Percentiles rank a stretch among this genome's conserved stretches.
phyloP scores from a whole-genome alignment of 1,284 basidiomycete genomes.

The Cutaneotrichosporon cavernicola region DNA sequence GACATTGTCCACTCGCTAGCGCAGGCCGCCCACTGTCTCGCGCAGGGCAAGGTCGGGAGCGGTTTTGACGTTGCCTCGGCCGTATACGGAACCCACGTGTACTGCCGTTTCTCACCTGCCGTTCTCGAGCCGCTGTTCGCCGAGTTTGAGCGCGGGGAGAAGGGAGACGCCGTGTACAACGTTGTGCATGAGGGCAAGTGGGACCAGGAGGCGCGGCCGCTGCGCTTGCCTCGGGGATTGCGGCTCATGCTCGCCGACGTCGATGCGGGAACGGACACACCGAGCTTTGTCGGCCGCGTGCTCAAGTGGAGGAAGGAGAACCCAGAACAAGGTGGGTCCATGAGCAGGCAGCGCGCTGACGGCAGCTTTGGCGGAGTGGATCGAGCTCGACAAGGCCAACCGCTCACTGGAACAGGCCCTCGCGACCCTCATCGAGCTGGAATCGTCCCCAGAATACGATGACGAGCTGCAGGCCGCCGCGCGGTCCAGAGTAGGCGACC shows the following conservation, averaged over 20 bases:
- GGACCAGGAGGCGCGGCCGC: slow-evolving; percentile 59
- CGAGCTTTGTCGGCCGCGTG: slow-evolving; percentile 83
- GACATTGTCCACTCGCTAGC: slow-evolving; percentile 83
- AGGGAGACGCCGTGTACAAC: slow-evolving; percentile 5
- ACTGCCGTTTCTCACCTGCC: slow-evolving; percentile 79
- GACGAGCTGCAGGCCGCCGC: slow-evolving; percentile 25
- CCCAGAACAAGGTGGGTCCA: slow-evolving; percentile 59
- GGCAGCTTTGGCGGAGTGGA: slow-evolving; percentile 68
- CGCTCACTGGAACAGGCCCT: slow-evolving; percentile 38
- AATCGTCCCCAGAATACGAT: slow-evolving; percentile 42
- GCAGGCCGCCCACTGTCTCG: slow-evolving; percentile 92
- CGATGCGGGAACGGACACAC: slow-evolving; percentile 89
- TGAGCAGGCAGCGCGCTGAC: slow-evolving; percentile 2
- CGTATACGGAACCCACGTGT: slow-evolving; percentile 91
- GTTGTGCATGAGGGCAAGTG: slow-evolving; percentile 24
- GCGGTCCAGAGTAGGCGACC: slow-evolving; percentile 23
- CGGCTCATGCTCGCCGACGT: slow-evolving; percentile 87
- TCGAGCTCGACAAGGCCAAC: slow-evolving; percentile 59
- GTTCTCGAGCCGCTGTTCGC: slow-evolving; percentile 68
- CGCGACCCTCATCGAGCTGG: slow-evolving; percentile 37
- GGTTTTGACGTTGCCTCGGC: slow-evolving; percentile 96
- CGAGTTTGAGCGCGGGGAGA: slow-evolving; percentile 50
- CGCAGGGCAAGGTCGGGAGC: slow-evolving; percentile 96
- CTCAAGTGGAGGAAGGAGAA: slow-evolving; percentile 76
- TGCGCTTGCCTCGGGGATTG: slow-evolving; percentile 75